phyloP scores from a whole-genome alignment of 345 rosid species.

The Ceriops tagal region DNA sequence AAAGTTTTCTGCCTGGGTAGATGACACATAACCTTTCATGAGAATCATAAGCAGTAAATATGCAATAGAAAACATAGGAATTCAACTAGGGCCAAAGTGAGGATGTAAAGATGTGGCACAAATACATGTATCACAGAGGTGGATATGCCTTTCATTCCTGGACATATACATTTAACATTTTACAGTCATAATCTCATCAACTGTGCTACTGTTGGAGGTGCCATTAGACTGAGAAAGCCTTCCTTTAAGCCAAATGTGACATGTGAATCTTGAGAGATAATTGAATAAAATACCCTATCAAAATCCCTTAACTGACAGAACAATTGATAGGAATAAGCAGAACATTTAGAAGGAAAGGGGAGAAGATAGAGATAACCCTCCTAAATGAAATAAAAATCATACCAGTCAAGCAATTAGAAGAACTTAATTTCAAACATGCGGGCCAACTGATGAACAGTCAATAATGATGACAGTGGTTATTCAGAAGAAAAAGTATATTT shows the following conservation, averaged over 20 bases:
- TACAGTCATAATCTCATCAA: neutral
- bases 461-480: neutral
- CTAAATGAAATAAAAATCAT: neutral
- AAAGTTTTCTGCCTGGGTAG: neutral
- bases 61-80: constrained; percentile 4
- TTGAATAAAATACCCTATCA: neutral
- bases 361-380: neutral
- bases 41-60: constrained; percentile 1
- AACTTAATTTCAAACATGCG: neutral
- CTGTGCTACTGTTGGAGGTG: constrained; percentile 1
- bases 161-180: neutral
- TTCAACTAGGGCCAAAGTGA: constrained; percentile 2
- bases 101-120: neutral
- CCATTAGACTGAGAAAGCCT: neutral
- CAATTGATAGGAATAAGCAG: too few relatives aligned
- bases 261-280: neutral
- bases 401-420: constrained; percentile 1
- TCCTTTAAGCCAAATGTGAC: constrained; percentile 13
- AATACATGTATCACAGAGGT: neutral
- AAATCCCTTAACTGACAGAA: neutral
- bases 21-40: neutral
- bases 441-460: neutral
- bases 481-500: neutral
- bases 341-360: neutral
- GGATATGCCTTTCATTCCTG: neutral